Evolutionary conservation across 148 eudicot genomes (phyloP), one percentile per base, ranked within the genome.

Genomic region (Amaranthus cruentus): DNA sequence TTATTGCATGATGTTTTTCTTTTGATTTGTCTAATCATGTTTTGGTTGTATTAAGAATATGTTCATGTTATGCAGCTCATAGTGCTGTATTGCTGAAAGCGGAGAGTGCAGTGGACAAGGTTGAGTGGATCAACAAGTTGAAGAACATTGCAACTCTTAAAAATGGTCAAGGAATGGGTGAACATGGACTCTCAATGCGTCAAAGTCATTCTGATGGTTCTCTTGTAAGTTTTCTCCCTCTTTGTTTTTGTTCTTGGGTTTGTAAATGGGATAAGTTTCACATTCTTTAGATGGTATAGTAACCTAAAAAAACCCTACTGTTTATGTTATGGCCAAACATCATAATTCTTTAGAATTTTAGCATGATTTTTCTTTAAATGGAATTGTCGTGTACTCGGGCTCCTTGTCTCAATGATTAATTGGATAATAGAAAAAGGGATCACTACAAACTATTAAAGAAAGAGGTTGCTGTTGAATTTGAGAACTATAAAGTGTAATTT

Each of bases 201-300:
- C 96, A 91, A 78, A 91, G 96, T 84, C 88, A 82, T 47, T 95
- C 97, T 65, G 97, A 95, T 77, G 96, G 98, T 70, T 95, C 98
- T 70, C 93, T 95, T 81, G 98, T 95, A 69, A 88, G 91, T 85
- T 55, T 18, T 55, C 6, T 42, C 49, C 44, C 71, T 55, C 6
- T 51, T 62, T 42, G 58, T 6, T 62, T 54, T 60, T 28, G 9
- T 9, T 51, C n/a, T 43, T 54, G 28, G 58, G 13, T 18, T 65
- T 49, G 2, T 28, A 28, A 7, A 5, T 43, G 67, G 67, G 21
- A 3, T 43, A 9, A n/a, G 14, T 10, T 1, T 62, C n/a, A 11
- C 4, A 0, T 64, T 63, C 38, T 28, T 28, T 28, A 28, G 38
- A 28, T 28, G 38, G 38, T 28, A 28, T 28, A 28, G 38, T 28